Percentiles rank a stretch among this genome's conserved stretches.
phyloP scores from a whole-genome alignment of 176 grass and related monocot species.

The Aechmea fasciata region DNA sequence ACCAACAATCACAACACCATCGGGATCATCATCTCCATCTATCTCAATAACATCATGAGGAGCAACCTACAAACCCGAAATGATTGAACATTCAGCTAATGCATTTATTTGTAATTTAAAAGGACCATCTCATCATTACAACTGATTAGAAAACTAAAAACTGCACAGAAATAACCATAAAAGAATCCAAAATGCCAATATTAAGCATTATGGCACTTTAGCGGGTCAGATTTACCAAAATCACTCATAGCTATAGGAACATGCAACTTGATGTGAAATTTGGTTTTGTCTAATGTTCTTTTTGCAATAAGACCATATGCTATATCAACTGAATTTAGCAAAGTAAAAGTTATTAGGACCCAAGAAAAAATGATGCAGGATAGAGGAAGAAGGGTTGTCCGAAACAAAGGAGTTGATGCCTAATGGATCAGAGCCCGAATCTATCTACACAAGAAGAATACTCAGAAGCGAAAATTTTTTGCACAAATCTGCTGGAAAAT shows the following conservation, averaged over 20 bases:
- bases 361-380: too few relatives aligned
- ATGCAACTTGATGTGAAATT: background rate
- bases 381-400: too few relatives aligned
- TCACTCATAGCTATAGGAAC: background rate
- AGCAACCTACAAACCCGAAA: constrained; percentile 27
- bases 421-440: too few relatives aligned
- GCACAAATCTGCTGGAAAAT: too few relatives aligned
- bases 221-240: background rate
- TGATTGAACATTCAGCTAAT: background rate
- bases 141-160: background rate
- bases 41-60: constrained; percentile 63
- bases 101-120: background rate
- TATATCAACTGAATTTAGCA: too few relatives aligned
- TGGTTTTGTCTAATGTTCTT: background rate
- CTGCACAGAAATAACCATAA: background rate
- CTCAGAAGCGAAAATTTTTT: too few relatives aligned
- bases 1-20: constrained; percentile 39
- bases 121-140: background rate
- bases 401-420: too few relatives aligned
- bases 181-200: background rate
- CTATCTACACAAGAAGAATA: too few relatives aligned
- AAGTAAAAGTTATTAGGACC: too few relatives aligned
- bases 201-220: background rate
- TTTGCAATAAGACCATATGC: too few relatives aligned
- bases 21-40: constrained; percentile 51